Evolutionary conservation across 768 basidiomycete species (phyloP).

Genomic region (Mycena venus): DNA sequence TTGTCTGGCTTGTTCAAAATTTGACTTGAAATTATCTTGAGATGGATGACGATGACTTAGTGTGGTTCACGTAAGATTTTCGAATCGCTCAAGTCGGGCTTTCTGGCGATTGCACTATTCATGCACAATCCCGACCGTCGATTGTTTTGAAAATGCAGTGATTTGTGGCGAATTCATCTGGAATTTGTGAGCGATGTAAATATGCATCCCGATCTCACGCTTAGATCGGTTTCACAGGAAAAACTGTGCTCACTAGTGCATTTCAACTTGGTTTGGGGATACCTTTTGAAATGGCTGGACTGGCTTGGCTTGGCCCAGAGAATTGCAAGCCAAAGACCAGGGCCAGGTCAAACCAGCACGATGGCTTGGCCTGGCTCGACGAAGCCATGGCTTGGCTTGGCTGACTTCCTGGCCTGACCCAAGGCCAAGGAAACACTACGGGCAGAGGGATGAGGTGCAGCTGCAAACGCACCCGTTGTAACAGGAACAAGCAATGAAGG

Average conservation of each 20-base stretch:
- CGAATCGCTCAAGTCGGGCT: no score
- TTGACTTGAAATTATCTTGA: no score
- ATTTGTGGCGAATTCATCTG: neutral
- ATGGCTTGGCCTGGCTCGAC: neutral
- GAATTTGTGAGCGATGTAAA: neutral
- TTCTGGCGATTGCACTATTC: no score
- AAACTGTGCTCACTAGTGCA: neutral
- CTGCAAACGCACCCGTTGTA: no score
- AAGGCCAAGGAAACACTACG: neutral
- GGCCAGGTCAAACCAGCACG: neutral
- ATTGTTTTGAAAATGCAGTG: no score
- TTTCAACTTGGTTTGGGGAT: neutral
- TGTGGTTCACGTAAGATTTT: no score
- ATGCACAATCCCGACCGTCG: no score
- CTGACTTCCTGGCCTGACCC: neutral
- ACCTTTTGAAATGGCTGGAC: neutral
- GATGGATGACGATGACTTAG: no score
- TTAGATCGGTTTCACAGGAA: no score
- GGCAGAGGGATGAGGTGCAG: no score
- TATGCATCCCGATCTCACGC: no score
- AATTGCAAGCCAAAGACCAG: neutral
- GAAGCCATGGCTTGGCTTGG: neutral
- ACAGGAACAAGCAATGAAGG: neutral
- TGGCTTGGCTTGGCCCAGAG: conserved; percentile 3
- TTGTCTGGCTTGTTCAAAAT: no score